A percentile compares a stretch with the other conserved stretches of the same genome.
phyloP scores from a whole-genome alignment of 2,329 filamentous ascomycete species.

The Botrytis medusae region DNA sequence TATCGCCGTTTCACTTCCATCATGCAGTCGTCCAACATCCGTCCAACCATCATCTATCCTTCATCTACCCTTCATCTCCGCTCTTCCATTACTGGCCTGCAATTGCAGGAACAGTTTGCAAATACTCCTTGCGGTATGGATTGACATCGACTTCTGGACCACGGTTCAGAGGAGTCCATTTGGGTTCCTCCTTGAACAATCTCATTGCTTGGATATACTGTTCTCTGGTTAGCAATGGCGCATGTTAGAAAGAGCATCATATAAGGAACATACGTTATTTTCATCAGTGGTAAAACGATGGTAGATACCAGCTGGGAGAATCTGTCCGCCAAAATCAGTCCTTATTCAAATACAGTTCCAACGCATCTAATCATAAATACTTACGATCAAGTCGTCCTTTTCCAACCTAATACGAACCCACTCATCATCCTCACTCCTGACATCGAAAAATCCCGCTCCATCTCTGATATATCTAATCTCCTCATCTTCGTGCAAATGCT shows the following conservation, averaged over 20 bases:
- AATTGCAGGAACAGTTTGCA: conserved; percentile 42
- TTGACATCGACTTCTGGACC: conserved; percentile 76
- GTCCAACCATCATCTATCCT: background rate
- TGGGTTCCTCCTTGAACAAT: conserved; percentile 96
- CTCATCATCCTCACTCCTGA: conserved; percentile 75
- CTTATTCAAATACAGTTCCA: background rate
- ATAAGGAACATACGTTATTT: conserved; percentile 68
- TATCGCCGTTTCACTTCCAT: background rate
- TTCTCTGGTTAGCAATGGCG: conserved; percentile 6
- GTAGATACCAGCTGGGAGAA: conserved; percentile 92
- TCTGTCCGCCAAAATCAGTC: conserved; percentile 41
- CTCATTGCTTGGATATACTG: conserved; percentile 96
- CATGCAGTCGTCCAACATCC: background rate
- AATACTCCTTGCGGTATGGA: conserved; percentile 74
- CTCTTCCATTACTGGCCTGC: conserved; percentile 20
- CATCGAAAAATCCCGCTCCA: conserved; percentile 90
- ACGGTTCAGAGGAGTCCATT: conserved; percentile 94
- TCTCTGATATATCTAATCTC: conserved; percentile 94
- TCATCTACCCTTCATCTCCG: background rate
- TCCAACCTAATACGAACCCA: conserved; percentile 87
- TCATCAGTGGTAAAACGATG: conserved; percentile 95
- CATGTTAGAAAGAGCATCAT: background rate
- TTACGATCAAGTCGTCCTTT: conserved; percentile 77
- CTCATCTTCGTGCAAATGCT: conserved; percentile 97
- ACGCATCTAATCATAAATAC: conserved; percentile 8